These are phyloP conservation scores for Boletus barrowsii DNA, from an alignment of 768 basidiomycete species.

Conservation along the genomic window DNA sequence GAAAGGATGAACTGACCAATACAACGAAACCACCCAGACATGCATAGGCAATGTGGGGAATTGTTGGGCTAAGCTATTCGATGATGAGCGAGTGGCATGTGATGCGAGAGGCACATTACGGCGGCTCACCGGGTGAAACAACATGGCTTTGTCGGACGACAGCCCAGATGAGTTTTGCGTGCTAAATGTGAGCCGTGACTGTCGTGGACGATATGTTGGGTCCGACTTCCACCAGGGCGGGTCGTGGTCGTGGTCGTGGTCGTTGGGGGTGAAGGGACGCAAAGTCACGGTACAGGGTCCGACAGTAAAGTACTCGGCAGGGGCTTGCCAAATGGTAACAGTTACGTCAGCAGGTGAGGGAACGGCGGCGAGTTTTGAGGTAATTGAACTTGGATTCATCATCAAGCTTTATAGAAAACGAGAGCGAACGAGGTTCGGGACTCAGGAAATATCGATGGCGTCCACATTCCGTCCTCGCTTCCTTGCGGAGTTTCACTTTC, in stretches of 20 bases:
- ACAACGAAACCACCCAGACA: slow-evolving; percentile 81
- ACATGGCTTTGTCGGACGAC: slow-evolving; percentile 35
- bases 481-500: slow-evolving; percentile 12
- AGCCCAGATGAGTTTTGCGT: background rate
- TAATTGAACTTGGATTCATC: too few relatives aligned
- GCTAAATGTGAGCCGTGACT: background rate
- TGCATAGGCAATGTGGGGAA: slow-evolving; percentile 75
- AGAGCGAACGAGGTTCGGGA: background rate
- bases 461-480: slow-evolving; percentile 13
- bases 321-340: slow-evolving; percentile 1
- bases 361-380: too few relatives aligned
- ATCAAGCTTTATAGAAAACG: slow-evolving; percentile 7
- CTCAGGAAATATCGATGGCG: background rate
- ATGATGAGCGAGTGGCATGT: slow-evolving; percentile 1
- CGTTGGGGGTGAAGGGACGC: too few relatives aligned
- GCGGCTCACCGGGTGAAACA: slow-evolving; percentile 47
- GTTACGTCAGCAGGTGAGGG: slow-evolving; percentile 19
- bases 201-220: background rate
- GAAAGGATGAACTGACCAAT: slow-evolving; percentile 42
- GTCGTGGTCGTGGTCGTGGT: slow-evolving; percentile 5
- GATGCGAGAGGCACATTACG: background rate
- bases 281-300: too few relatives aligned
- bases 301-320: background rate
- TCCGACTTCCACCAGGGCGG: background rate
- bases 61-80: slow-evolving; percentile 45